phyloP scores from a whole-genome alignment of 805 yeast genomes.

The Sungouiella thailandica region DNA sequence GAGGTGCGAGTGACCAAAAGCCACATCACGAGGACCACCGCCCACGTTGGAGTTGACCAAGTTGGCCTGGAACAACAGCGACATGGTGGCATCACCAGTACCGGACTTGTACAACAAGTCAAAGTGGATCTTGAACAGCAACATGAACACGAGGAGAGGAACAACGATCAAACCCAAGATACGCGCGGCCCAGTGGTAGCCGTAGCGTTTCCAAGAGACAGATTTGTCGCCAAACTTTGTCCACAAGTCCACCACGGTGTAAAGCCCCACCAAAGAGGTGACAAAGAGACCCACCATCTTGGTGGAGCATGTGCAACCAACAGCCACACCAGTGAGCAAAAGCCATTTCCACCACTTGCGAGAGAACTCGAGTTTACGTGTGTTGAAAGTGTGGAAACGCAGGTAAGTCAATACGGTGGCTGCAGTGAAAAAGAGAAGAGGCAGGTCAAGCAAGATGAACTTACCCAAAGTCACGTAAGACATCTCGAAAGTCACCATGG shows the following conservation, averaged over 20 bases:
- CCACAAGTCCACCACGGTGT: slow-evolving; percentile 88
- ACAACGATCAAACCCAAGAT: slow-evolving; percentile 55
- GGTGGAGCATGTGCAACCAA: slow-evolving; percentile 89
- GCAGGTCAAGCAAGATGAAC: slow-evolving; percentile 87
- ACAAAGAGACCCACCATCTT: slow-evolving; percentile 96
- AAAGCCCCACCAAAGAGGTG: slow-evolving; percentile 82
- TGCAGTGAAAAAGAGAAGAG: slow-evolving; percentile 83
- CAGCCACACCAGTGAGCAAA: slow-evolving; percentile 70
- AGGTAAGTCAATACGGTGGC: slow-evolving; percentile 72
- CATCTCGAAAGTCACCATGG: slow-evolving; percentile 78
- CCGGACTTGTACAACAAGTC: slow-evolving; percentile 70
- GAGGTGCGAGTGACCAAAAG: slow-evolving; percentile 44
- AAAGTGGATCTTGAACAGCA: slow-evolving; percentile 71
- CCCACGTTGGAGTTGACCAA: slow-evolving; percentile 61
- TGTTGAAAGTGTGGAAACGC: slow-evolving; percentile 61
- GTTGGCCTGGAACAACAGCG: slow-evolving; percentile 77
- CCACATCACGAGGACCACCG: slow-evolving; percentile 65
- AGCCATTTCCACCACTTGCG: slow-evolving; percentile 95
- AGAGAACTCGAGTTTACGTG: slow-evolving; percentile 45
- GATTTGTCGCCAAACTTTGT: slow-evolving; percentile 65
- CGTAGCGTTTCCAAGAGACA: slow-evolving; percentile 46
- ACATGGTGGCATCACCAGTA: slow-evolving; percentile 77
- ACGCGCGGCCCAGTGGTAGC: slow-evolving; percentile 65
- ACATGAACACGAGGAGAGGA: slow-evolving; percentile 58
- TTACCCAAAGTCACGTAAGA: slow-evolving; percentile 82